phyloP scores from a whole-genome alignment of 1,284 basidiomycete genomes.

The Ganoderma resinaceum region DNA sequence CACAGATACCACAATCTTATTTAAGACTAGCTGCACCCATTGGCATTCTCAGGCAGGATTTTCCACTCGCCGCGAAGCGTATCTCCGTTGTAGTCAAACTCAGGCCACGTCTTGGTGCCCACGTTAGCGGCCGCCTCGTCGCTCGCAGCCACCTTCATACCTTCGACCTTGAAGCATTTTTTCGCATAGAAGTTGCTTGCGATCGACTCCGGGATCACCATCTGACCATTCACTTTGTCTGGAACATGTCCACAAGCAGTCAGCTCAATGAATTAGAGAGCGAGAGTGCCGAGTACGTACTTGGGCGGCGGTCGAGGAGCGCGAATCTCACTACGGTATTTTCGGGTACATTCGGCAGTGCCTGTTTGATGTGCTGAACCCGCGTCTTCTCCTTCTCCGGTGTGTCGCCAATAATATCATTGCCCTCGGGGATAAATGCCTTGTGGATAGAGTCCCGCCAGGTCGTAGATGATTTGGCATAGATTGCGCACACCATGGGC shows the following conservation, averaged over 20 bases:
- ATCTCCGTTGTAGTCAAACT: background rate
- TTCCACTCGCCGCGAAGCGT: background rate
- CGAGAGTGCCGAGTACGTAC: too few species aligned
- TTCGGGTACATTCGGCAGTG: background rate
- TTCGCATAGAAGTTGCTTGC: background rate
- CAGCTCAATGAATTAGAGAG: too few species aligned
- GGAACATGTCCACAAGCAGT: too few species aligned
- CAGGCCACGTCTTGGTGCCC: background rate
- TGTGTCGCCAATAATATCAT: background rate
- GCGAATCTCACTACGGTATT: conserved; percentile 1
- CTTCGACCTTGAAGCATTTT: background rate
- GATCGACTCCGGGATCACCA: background rate
- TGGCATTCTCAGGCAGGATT: background rate
- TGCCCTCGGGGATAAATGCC: conserved; percentile 1
- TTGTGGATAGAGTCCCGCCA: background rate
- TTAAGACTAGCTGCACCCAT: background rate
- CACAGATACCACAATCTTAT: background rate
- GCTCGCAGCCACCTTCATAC: too few species aligned
- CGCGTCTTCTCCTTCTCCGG: background rate
- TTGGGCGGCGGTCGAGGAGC: too few species aligned
- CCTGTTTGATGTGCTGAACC: background rate
- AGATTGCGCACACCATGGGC: background rate
- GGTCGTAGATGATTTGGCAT: background rate
- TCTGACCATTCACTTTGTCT: too few species aligned
- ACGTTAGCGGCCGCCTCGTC: background rate